phyloP scores from a whole-genome alignment of 805 yeast genomes.

The Candida berthetii region DNA sequence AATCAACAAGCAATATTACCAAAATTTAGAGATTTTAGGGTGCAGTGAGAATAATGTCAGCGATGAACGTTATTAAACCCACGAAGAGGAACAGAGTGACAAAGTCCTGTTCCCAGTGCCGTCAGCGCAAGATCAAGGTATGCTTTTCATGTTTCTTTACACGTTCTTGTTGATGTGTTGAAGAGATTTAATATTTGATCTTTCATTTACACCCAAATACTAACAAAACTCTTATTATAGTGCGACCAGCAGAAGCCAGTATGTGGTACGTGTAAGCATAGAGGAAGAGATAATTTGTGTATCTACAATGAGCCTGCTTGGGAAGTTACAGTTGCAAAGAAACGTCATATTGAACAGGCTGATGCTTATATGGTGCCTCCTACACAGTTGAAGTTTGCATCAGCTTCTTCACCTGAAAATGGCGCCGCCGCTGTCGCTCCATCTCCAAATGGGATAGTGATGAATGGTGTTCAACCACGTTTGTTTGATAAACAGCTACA shows the following conservation, averaged over 20 bases:
- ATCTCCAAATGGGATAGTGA: too few relatives aligned
- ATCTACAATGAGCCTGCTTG: conserved; percentile 16
- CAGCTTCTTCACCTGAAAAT: too few relatives aligned
- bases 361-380: too few relatives aligned
- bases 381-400: too few relatives aligned
- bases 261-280: conserved; percentile 14
- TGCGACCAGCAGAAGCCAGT: conserved; percentile 19
- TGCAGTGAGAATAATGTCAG: background rate
- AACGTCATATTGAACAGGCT: background rate
- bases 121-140: conserved; percentile 17
- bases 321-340: conserved; percentile 6
- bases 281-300: conserved; percentile 11
- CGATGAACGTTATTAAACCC: background rate
- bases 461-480: too few relatives aligned
- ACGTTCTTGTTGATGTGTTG: too few relatives aligned
- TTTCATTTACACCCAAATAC: too few relatives aligned
- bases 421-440: too few relatives aligned
- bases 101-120: conserved; percentile 18
- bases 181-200: too few relatives aligned
- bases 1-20: too few relatives aligned
- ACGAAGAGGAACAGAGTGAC: conserved; percentile 13
- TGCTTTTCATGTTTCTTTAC: background rate
- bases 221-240: background rate
- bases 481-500: background rate
- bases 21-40: too few relatives aligned